Evolutionary conservation across 106 monocot species (phyloP), one percentile per base, ranked within the genome.

Genomic region (Amphibolis antarctica): DNA sequence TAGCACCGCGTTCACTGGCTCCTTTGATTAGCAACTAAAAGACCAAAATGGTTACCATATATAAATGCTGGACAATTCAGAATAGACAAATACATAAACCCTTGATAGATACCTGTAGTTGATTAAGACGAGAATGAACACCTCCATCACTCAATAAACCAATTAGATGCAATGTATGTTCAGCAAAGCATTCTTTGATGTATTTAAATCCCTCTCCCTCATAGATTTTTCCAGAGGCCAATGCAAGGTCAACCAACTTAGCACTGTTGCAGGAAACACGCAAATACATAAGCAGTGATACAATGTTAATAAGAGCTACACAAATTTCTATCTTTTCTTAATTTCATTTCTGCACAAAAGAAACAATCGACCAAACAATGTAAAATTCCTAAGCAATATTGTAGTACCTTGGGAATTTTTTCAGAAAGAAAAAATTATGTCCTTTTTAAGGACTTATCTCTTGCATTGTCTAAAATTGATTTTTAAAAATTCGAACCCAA

Each of bases 61-160:
- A 23, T 36, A 24, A 17, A 24, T n/a, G 26, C 0, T 14, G 52
- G 65, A 11, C 1, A 22, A n/a, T 45, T 62, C 43, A 61, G 21
- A 61, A 61, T 43, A 36, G 0, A 42, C 27, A 17, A 14, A 53
- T 19, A 46, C 9, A 11, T 5, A 15, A 30, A 48, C 19, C 7
- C 19, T 48, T 31, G 9, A 28, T 21, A 28, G 28, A 63, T 77
- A 94, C 94, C 79, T 90, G 96, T 46, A 96, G 42, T 62, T 96
- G 94, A 74, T 96, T 84, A 66, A 96, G 83, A 25, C 94, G 78
- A 56, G 94, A 96, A 69, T 96, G 94, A 36, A 96, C 94, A 54
- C 94, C 94, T 21, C 94, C 94, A 60, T 96, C 94, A 76, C 94
- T 96, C 60, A 89, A 64, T 70, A 96, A 76, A 5, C 94, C 94